phyloP scores from a whole-genome alignment of 1,139 yeast genomes.

The Scheffersomyces insectosa region DNA sequence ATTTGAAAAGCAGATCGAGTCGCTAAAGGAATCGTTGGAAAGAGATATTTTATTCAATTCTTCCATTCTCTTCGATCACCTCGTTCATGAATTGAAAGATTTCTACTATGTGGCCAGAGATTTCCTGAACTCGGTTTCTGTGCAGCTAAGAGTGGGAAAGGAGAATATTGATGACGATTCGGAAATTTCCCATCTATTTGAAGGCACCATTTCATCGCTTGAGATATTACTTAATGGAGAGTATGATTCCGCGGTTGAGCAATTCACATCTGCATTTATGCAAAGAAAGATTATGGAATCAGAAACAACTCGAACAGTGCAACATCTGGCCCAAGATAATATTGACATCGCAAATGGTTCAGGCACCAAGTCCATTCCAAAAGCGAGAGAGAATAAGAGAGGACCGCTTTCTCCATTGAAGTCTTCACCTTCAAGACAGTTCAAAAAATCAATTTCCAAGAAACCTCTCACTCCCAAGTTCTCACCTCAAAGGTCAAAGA shows the following conservation, averaged over 20 bases:
- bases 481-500: constrained; percentile 14
- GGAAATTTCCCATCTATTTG: constrained; percentile 3
- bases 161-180: constrained; percentile 3
- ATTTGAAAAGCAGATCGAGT: constrained; percentile 41
- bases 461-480: constrained; percentile 15
- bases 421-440: constrained; percentile 28
- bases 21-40: constrained; percentile 49
- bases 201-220: constrained; percentile 17
- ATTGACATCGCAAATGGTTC: background rate
- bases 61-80: constrained; percentile 47
- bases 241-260: constrained; percentile 36
- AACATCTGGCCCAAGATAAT: background rate
- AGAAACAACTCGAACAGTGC: constrained; percentile 1
- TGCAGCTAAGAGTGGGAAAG: constrained; percentile 1
- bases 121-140: constrained; percentile 12
- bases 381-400: constrained; percentile 21
- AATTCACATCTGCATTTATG: constrained; percentile 29
- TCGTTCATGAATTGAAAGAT: constrained; percentile 30
- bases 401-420: constrained; percentile 31
- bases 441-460: constrained; percentile 19
- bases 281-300: constrained; percentile 22
- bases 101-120: constrained; percentile 19
- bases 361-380: background rate
- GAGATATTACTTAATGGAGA: constrained; percentile 38
- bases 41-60: constrained; percentile 57